These are phyloP conservation scores for Aspergillus bertholletiae DNA, from an alignment of 495 filamentous ascomycete genomes.

Conservation along the genomic window DNA sequence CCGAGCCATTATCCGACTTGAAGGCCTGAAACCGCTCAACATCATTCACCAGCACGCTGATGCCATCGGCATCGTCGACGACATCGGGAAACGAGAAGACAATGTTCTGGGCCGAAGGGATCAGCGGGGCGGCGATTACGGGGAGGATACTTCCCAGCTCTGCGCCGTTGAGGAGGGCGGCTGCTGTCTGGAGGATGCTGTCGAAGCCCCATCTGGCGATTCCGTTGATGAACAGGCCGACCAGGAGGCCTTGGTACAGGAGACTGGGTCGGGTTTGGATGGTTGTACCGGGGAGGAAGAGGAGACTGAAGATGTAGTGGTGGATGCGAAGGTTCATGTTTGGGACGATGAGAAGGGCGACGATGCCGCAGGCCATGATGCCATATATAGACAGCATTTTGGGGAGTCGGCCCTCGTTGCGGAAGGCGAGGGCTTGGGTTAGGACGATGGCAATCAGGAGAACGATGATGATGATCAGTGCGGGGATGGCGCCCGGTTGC, in stretches of 20 bases:
- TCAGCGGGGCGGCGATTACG: slow-evolving; percentile 27
- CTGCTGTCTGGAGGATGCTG: slow-evolving; percentile 57
- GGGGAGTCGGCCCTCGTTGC: slow-evolving; percentile 61
- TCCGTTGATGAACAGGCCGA: slow-evolving; percentile 64
- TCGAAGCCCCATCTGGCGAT: slow-evolving; percentile 65
- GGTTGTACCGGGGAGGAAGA: slow-evolving; percentile 55
- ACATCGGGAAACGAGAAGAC: slow-evolving; percentile 44
- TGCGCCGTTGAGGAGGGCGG: slow-evolving; percentile 46
- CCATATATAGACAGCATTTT: slow-evolving; percentile 65
- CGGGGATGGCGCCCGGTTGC: slow-evolving; percentile 68
- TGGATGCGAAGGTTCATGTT: slow-evolving; percentile 61
- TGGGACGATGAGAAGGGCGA: slow-evolving; percentile 50
- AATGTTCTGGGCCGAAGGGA: slow-evolving; percentile 36
- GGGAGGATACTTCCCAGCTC: slow-evolving; percentile 47
- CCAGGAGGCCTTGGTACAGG: slow-evolving; percentile 57
- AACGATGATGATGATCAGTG: slow-evolving; percentile 60
- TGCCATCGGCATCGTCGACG: slow-evolving; percentile 43
- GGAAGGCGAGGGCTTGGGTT: slow-evolving; percentile 63
- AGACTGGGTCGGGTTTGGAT: slow-evolving; percentile 56
- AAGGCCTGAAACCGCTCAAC: slow-evolving; percentile 47
- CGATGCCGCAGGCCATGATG: slow-evolving; percentile 36
- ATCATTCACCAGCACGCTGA: slow-evolving; percentile 58
- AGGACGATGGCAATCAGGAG: slow-evolving; percentile 50
- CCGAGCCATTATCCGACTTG: slow-evolving; percentile 36
- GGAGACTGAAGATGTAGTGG: slow-evolving; percentile 60